Evolutionary conservation across 2,329 filamentous ascomycete genomes (phyloP).

Genomic region (Hypoxylon sp.): DNA sequence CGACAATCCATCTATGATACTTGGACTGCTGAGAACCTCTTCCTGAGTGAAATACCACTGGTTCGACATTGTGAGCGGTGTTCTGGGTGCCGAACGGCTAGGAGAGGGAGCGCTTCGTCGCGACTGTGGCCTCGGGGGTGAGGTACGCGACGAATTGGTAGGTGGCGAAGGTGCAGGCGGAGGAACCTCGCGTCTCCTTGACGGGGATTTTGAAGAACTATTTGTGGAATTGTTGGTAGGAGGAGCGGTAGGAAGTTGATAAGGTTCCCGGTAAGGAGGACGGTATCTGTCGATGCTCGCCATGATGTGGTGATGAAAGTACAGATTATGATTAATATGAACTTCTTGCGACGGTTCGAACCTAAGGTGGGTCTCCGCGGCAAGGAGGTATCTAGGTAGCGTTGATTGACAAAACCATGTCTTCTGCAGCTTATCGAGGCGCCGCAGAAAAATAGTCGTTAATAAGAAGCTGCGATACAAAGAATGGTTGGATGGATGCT

Average conservation of each 20-base stretch:
- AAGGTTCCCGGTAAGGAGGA: conserved; percentile 67
- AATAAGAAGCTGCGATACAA: conserved; percentile 26
- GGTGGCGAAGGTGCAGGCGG: conserved; percentile 75
- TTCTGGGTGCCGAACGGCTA: conserved; percentile 58
- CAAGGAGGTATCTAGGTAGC: conserved; percentile 33
- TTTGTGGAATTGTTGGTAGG: conserved; percentile 57
- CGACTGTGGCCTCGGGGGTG: conserved; percentile 62
- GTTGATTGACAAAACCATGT: conserved; percentile 34
- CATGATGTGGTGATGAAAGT: conserved; percentile 58
- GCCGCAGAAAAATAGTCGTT: conserved; percentile 6
- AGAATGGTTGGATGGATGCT: conserved; percentile 26
- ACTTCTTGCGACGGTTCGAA: conserved; percentile 28
- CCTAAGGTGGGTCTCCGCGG: conserved; percentile 27
- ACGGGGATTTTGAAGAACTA: conserved; percentile 66
- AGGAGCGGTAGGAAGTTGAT: conserved; percentile 67
- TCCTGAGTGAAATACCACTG: conserved; percentile 94
- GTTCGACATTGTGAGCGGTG: conserved; percentile 58
- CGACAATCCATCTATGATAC: conserved; percentile 84
- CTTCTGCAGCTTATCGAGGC: conserved; percentile 15
- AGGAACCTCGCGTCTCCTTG: conserved; percentile 69
- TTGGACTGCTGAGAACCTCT: conserved; percentile 86
- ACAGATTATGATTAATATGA: conserved; percentile 17
- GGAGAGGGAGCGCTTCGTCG: conserved; percentile 63
- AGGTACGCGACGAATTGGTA: conserved; percentile 68
- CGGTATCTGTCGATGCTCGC: conserved; percentile 73